Percentiles rank a stretch among this genome's conserved stretches.
phyloP scores from a whole-genome alignment of 2,329 filamentous ascomycete species.

The Cercospora nicotianae region DNA sequence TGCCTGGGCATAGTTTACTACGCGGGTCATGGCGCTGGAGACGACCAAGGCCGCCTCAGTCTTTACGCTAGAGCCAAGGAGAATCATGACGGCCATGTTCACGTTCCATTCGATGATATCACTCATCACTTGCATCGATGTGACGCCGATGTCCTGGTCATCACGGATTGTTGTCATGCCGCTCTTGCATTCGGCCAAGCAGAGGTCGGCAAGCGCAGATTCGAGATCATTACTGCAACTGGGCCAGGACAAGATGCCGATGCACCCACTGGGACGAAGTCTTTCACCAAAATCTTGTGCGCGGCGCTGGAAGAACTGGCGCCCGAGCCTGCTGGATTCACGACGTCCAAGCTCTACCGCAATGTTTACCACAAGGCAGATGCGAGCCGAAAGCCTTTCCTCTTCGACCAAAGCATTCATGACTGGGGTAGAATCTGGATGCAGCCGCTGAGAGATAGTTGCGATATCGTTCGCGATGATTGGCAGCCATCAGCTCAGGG shows the following conservation, averaged over 20 bases:
- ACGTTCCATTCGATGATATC: constrained; percentile 14
- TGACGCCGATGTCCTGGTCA: constrained; percentile 14
- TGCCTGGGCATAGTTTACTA: constrained; percentile 17
- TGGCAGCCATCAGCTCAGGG: background rate
- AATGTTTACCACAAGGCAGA: constrained; percentile 14
- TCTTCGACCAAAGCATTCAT: constrained; percentile 17
- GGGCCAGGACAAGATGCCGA: constrained; percentile 1
- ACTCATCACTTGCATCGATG: constrained; percentile 8
- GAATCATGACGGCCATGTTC: constrained; percentile 8
- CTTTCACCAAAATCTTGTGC: constrained; percentile 14
- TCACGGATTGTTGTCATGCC: constrained; percentile 17
- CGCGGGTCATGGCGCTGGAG: constrained; percentile 13
- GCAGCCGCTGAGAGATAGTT: background rate
- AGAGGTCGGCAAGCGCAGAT: constrained; percentile 16
- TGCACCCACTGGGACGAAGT: background rate
- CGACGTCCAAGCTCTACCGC: constrained; percentile 18
- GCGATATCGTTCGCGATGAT: background rate
- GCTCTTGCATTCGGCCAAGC: constrained; percentile 12
- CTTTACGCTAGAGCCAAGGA: constrained; percentile 2
- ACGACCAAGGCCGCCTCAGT: constrained; percentile 7
- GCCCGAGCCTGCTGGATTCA: constrained; percentile 4
- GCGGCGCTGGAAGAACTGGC: constrained; percentile 5
- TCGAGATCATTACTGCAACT: constrained; percentile 15
- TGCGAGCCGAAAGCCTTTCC: constrained; percentile 9
- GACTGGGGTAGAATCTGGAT: constrained; percentile 17